Evolutionary conservation across 2,329 filamentous ascomycete species (phyloP).

Genomic region (Arthrobotrys conoides): DNA sequence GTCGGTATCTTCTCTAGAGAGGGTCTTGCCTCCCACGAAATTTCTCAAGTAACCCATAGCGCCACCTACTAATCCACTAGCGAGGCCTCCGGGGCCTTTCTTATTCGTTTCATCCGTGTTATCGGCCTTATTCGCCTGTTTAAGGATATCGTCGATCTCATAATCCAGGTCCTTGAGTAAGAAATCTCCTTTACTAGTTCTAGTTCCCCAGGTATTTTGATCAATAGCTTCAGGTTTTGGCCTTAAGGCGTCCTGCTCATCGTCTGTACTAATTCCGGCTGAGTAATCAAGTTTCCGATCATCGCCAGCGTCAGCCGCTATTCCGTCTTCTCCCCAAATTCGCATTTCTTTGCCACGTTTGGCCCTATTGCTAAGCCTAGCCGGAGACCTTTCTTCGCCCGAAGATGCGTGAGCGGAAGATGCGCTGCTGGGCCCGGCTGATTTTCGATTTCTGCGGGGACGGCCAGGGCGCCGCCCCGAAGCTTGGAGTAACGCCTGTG

Average conservation of each 20-base stretch:
- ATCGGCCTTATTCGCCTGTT: conserved; percentile 80
- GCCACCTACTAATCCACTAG: conserved; percentile 73
- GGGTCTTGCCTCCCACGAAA: conserved; percentile 91
- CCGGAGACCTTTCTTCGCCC: conserved; percentile 80
- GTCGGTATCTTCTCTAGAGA: conserved; percentile 89
- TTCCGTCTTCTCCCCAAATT: conserved; percentile 91
- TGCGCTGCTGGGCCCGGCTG: conserved; percentile 73
- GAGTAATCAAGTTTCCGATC: conserved; percentile 90
- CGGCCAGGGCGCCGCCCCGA: conserved; percentile 69
- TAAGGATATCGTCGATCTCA: conserved; percentile 90
- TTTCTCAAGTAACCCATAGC: conserved; percentile 84
- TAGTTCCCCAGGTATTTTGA: conserved; percentile 85
- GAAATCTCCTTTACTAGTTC: conserved; percentile 89
- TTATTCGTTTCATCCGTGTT: conserved; percentile 72
- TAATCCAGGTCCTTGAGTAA: conserved; percentile 93
- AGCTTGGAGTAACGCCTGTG: conserved; percentile 74
- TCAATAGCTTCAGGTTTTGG: conserved; percentile 81
- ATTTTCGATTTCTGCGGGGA: conserved; percentile 70
- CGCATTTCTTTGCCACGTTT: conserved; percentile 83
- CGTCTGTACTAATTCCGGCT: conserved; percentile 72
- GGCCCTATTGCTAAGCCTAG: conserved; percentile 66
- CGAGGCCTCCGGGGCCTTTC: conserved; percentile 83
- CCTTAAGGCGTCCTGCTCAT: conserved; percentile 69
- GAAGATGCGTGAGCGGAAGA: conserved; percentile 78
- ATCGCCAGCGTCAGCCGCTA: conserved; percentile 85